Conservation (phyloP, 306 rosid genomes). For the Ziziphus jujuba region DNA sequence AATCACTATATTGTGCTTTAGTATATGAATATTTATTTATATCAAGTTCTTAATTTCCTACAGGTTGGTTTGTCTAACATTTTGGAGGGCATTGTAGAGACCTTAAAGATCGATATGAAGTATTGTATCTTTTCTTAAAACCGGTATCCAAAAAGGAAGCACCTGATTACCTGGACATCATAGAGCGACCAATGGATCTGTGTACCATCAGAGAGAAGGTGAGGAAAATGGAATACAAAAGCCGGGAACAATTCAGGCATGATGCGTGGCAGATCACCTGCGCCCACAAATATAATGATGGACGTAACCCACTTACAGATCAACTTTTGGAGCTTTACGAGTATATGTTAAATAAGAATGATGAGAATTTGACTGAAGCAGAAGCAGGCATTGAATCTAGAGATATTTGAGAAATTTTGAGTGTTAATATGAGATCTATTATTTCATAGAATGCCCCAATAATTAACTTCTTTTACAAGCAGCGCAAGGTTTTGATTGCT, state of each 20-base stretch:
- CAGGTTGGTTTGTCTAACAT: constrained; percentile 94
- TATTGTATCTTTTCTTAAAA: constrained; percentile 70
- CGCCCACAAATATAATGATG: constrained; percentile 81
- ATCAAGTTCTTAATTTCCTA: not conserved
- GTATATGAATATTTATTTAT: not conserved
- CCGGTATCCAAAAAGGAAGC: constrained; percentile 93
- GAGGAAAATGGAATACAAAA: constrained; percentile 82
- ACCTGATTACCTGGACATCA: constrained; percentile 79
- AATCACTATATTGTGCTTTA: too few relatives aligned
- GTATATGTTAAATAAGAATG: constrained; percentile 67
- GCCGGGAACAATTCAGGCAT: constrained; percentile 84
- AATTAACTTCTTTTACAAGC: too few relatives aligned
- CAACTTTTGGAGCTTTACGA: constrained; percentile 88
- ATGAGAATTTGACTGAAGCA: constrained; percentile 77
- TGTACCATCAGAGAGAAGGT: constrained; percentile 81
- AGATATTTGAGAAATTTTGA: constrained; percentile 38
- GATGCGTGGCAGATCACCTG: constrained; percentile 84
- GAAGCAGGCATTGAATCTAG: constrained; percentile 79
- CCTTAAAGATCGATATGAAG: constrained; percentile 48
- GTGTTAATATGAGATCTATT: constrained; percentile 6
- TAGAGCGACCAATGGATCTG: constrained; percentile 90
- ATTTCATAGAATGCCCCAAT: not conserved
- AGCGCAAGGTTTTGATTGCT: too few relatives aligned
- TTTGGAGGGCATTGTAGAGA: constrained; percentile 81
- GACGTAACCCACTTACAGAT: constrained; percentile 89